Conservation (phyloP, 306 rosid species). For the Quercus agrifolia region DNA sequence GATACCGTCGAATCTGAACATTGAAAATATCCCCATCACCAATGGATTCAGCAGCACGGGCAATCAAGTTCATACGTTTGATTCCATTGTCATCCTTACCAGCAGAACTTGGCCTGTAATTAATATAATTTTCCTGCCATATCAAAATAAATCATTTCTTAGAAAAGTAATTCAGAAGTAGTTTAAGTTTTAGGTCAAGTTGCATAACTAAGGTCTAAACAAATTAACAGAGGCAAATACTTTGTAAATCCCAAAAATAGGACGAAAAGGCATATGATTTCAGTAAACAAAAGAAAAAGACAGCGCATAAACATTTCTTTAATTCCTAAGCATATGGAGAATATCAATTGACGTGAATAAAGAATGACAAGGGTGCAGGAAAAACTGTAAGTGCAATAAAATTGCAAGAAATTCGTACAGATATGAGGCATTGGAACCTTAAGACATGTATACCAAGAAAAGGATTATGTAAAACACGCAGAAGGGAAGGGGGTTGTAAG, state of each 20-base stretch:
- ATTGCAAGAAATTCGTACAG: too few relatives aligned
- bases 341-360: too few relatives aligned
- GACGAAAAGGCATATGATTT: neutral
- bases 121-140: slow-evolving; percentile 90
- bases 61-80: slow-evolving; percentile 81
- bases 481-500: too few relatives aligned
- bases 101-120: slow-evolving; percentile 74
- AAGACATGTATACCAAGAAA: too few relatives aligned
- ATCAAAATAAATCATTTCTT: slow-evolving; percentile 11
- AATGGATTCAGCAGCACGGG: slow-evolving; percentile 93
- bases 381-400: too few relatives aligned
- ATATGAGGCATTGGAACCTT: too few relatives aligned
- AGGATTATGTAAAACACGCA: too few relatives aligned
- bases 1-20: slow-evolving; percentile 90
- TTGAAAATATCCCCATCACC: slow-evolving; percentile 88
- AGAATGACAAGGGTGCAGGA: too few relatives aligned
- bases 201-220: slow-evolving; percentile 4
- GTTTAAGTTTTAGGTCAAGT: neutral
- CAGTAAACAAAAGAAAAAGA: neutral
- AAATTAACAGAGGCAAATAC: neutral
- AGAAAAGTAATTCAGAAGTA: slow-evolving; percentile 3
- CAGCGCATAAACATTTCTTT: neutral
- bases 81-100: slow-evolving; percentile 73
- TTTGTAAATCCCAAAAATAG: neutral
- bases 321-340: neutral